Percentiles rank a stretch among this genome's conserved stretches.
Conservation (phyloP, 1,139 yeast genomes). For the Pichia sp. region DNA sequence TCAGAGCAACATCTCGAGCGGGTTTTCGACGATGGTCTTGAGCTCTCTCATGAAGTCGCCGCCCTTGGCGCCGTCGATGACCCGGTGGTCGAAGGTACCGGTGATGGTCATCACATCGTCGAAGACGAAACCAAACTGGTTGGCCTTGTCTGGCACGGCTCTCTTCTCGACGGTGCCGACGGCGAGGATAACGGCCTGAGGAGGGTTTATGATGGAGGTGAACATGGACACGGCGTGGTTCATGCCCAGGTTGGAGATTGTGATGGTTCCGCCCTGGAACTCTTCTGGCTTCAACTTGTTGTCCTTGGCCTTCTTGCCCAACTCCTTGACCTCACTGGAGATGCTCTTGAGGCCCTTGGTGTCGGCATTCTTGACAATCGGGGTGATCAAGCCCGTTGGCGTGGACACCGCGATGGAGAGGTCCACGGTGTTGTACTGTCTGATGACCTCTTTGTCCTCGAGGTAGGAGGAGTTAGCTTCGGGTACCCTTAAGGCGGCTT, state of each 20-base stretch:
- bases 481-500: constrained; percentile 87
- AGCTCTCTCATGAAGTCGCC: constrained; percentile 95
- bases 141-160: constrained; percentile 88
- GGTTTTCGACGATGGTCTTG: constrained; percentile 90
- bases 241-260: constrained; percentile 98
- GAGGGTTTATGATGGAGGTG: constrained; percentile 97
- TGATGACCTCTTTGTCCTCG: constrained; percentile 81
- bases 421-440: constrained; percentile 89
- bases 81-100: constrained; percentile 97
- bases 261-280: constrained; percentile 98
- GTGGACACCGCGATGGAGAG: constrained; percentile 99
- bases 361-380: constrained; percentile 86
- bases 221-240: constrained; percentile 87
- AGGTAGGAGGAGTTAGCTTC: constrained; percentile 94
- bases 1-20: constrained; percentile 85
- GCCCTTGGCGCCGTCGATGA: constrained; percentile 95
- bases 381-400: constrained; percentile 95
- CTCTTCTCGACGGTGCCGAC: constrained; percentile 89
- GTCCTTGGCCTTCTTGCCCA: constrained; percentile 93
- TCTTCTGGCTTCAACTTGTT: constrained; percentile 93
- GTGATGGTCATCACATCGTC: constrained; percentile 89
- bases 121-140: constrained; percentile 87
- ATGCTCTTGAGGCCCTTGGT: constrained; percentile 79
- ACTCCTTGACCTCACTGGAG: constrained; percentile 80
- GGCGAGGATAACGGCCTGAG: constrained; percentile 91